These are phyloP conservation scores for Rubia peregrina DNA, from an alignment of 305 asterid species.

Conservation along the genomic window DNA sequence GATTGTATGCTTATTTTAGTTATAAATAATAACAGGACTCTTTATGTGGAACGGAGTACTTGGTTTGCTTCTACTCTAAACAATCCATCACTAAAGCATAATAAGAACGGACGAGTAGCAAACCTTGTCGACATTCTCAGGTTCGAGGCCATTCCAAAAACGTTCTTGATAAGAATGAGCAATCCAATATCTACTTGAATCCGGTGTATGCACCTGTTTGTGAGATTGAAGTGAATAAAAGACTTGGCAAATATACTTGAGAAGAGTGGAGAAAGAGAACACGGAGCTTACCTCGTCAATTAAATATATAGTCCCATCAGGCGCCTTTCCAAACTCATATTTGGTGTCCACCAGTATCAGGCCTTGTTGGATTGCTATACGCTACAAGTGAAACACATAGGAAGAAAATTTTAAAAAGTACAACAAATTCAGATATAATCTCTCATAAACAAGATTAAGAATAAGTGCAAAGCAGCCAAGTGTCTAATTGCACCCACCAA, in stretches of 20 bases:
- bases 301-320: slow-evolving; percentile 68
- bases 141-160: slow-evolving; percentile 70
- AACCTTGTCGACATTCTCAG: slow-evolving; percentile 98
- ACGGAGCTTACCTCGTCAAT: slow-evolving; percentile 68
- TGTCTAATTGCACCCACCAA: neutral
- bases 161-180: slow-evolving; percentile 61
- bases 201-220: slow-evolving; percentile 88
- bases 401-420: neutral
- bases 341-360: slow-evolving; percentile 86
- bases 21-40: neutral
- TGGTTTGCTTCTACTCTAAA: neutral
- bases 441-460: neutral
- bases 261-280: slow-evolving; percentile 9
- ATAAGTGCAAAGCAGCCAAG: neutral
- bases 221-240: neutral
- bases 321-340: slow-evolving; percentile 91
- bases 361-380: slow-evolving; percentile 68
- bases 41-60: neutral
- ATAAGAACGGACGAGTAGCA: neutral
- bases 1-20: neutral
- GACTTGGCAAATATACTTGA: neutral
- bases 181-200: slow-evolving; percentile 94
- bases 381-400: slow-evolving; percentile 32
- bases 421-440: neutral
- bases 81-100: neutral